These are phyloP conservation scores for Quercus suber DNA, from an alignment of 306 rosid genomes.

Conservation along the genomic window DNA sequence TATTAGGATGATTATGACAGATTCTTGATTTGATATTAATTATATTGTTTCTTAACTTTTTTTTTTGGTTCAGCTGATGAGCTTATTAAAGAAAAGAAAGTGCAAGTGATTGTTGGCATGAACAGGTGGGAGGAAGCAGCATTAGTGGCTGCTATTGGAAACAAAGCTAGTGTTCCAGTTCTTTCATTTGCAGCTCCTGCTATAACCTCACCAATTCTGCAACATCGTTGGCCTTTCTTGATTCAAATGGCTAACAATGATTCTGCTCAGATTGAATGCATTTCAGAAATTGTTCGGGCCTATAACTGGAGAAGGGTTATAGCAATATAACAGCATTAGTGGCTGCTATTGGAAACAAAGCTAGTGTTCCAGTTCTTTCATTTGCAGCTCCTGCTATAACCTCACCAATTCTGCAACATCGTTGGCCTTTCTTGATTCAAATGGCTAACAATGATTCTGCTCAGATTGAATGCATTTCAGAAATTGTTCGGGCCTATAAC, in stretches of 20 bases:
- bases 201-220: constrained; percentile 20
- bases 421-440: constrained; percentile 57
- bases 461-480: constrained; percentile 49
- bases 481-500: constrained; percentile 20
- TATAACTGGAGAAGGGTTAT: constrained; percentile 38
- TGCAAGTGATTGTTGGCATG: constrained; percentile 44
- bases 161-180: constrained; percentile 36
- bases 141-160: constrained; percentile 49
- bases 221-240: constrained; percentile 51
- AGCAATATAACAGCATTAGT: constrained; percentile 50
- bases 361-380: constrained; percentile 45
- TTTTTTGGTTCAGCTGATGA: constrained; percentile 38
- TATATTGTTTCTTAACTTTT: neutral
- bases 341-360: constrained; percentile 41
- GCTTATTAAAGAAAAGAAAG: constrained; percentile 32
- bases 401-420: constrained; percentile 25
- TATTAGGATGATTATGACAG: neutral
- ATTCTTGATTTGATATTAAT: neutral
- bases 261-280: constrained; percentile 40
- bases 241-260: constrained; percentile 38
- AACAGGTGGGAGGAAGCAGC: constrained; percentile 56
- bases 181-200: constrained; percentile 51
- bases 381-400: constrained; percentile 40
- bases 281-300: constrained; percentile 34
- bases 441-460: constrained; percentile 30